phyloP scores from a whole-genome alignment of 1,284 basidiomycete species.

The Pholiota adiposa region DNA sequence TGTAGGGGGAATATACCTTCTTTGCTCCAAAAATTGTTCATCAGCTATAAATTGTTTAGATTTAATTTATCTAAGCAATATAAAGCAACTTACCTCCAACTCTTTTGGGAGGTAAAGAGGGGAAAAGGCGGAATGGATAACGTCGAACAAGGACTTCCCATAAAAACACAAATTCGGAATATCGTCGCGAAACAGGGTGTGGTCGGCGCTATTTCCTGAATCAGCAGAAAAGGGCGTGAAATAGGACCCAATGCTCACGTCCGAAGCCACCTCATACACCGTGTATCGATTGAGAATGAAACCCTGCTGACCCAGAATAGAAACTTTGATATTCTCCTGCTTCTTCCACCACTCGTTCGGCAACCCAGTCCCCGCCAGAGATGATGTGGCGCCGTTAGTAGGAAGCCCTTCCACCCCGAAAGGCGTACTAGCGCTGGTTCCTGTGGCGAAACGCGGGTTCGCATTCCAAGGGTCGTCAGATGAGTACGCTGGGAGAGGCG shows the following conservation, averaged over 20 bases:
- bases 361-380: slow-evolving; percentile 70
- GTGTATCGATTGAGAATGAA: slow-evolving; percentile 85
- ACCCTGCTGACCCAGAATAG: slow-evolving; percentile 82
- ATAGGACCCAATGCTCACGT: slow-evolving; percentile 53
- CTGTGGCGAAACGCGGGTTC: slow-evolving; percentile 34
- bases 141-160: slow-evolving; percentile 80
- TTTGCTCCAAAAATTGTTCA: slow-evolving; percentile 86
- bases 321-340: slow-evolving; percentile 73
- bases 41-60: slow-evolving; percentile 58
- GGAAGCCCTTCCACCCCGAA: slow-evolving; percentile 35
- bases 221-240: slow-evolving; percentile 10
- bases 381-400: slow-evolving; percentile 58
- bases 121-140: slow-evolving; percentile 92
- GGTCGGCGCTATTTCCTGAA: slow-evolving; percentile 49
- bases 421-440: slow-evolving; percentile 18
- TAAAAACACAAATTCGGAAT: slow-evolving; percentile 90
- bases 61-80: neutral
- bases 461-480: slow-evolving; percentile 78
- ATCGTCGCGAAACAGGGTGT: slow-evolving; percentile 71
- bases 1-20: slow-evolving; percentile 53
- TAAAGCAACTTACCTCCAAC: slow-evolving; percentile 71
- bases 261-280: slow-evolving; percentile 80
- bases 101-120: slow-evolving; percentile 88
- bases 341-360: slow-evolving; percentile 85
- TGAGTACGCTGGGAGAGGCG: slow-evolving; percentile 52